phyloP scores from a whole-genome alignment of 2,329 filamentous ascomycete species.

The Paecilomyces niveus region DNA sequence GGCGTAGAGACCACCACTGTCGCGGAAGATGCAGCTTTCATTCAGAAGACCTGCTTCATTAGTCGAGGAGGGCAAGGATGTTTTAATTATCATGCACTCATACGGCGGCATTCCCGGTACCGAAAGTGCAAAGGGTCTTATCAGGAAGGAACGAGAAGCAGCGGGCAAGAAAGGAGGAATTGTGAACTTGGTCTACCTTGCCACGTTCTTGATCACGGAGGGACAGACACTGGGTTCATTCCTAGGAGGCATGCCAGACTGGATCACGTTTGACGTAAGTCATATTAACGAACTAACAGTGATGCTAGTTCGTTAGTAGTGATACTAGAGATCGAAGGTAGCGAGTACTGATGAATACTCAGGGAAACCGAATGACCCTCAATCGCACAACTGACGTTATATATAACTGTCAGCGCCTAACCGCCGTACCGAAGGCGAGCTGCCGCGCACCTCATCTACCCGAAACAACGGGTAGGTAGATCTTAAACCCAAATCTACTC shows the following conservation, averaged over 20 bases:
- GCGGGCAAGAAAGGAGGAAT: slow-evolving; percentile 26
- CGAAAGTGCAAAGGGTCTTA: slow-evolving; percentile 20
- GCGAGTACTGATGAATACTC: neutral
- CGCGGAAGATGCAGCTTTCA: slow-evolving; percentile 22
- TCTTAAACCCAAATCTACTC: too few relatives aligned
- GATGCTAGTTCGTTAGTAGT: too few relatives aligned
- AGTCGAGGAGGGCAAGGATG: slow-evolving; percentile 25
- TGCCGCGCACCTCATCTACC: too few relatives aligned
- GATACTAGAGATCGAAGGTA: neutral
- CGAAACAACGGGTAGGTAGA: too few relatives aligned
- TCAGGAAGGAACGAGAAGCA: slow-evolving; percentile 16
- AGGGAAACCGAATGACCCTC: neutral
- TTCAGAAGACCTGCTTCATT: slow-evolving; percentile 16
- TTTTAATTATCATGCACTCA: slow-evolving; percentile 28
- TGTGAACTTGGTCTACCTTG: slow-evolving; percentile 18
- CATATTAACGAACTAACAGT: neutral
- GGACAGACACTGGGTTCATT: neutral
- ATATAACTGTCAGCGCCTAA: too few relatives aligned
- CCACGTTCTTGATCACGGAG: slow-evolving; percentile 9
- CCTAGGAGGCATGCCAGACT: neutral
- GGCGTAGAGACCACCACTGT: slow-evolving; percentile 20
- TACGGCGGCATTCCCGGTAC: slow-evolving; percentile 27
- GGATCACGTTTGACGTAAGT: neutral
- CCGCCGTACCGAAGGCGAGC: too few relatives aligned
- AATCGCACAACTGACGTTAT: slow-evolving; percentile 17